Percentiles rank a stretch among this genome's conserved stretches.
phyloP scores from a whole-genome alignment of 805 yeast species.

The Candida gorgasii region DNA sequence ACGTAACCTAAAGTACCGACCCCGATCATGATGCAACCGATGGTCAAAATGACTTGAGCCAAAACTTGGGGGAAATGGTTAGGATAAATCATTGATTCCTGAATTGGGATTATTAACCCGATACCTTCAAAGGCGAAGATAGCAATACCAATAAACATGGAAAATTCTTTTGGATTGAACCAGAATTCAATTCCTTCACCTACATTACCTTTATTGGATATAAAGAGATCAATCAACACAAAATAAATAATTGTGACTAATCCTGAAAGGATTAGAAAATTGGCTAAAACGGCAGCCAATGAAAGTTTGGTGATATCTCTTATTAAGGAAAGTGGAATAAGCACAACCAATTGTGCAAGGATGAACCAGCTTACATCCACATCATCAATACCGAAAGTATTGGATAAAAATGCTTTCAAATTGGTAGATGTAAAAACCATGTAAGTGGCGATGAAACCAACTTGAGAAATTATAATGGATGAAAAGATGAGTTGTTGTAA shows the following conservation, averaged over 20 bases:
- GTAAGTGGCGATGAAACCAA: conserved; percentile 81
- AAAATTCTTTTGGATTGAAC: conserved; percentile 60
- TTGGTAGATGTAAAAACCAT: conserved; percentile 78
- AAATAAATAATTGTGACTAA: conserved; percentile 62
- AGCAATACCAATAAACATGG: conserved; percentile 79
- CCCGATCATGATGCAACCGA: conserved; percentile 60
- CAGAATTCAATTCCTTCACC: conserved; percentile 50
- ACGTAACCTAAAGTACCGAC: conserved; percentile 70
- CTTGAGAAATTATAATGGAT: conserved; percentile 68
- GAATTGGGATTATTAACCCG: conserved; percentile 78
- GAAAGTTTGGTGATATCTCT: conserved; percentile 78
- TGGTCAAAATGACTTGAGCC: conserved; percentile 59
- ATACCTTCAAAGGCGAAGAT: conserved; percentile 89
- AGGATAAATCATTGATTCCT: conserved; percentile 78
- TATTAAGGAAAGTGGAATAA: conserved; percentile 69
- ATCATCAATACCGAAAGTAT: conserved; percentile 45
- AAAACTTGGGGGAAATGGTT: conserved; percentile 69
- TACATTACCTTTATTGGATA: conserved; percentile 41
- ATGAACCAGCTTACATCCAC: conserved; percentile 51
- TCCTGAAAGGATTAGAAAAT: conserved; percentile 66
- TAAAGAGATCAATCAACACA: conserved; percentile 46
- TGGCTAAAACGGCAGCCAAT: conserved; percentile 69
- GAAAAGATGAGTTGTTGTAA: conserved; percentile 62
- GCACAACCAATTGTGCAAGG: conserved; percentile 53
- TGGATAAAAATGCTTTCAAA: conserved; percentile 58